Conservation (phyloP, 805 yeast genomes). For the Saccharomycopsis microspora region DNA sequence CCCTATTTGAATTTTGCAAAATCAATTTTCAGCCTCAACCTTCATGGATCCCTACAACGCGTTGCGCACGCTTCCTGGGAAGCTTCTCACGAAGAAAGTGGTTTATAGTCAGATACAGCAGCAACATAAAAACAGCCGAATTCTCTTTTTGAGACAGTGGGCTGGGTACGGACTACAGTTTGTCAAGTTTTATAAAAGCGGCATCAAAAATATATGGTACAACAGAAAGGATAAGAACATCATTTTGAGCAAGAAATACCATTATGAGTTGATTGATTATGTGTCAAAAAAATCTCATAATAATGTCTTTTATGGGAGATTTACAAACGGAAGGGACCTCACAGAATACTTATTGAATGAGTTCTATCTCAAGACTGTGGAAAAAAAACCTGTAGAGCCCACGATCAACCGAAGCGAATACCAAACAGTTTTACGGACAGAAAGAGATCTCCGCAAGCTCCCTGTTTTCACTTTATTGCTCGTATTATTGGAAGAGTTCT, state of each 20-base stretch:
- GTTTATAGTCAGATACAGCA: no score
- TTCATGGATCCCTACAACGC: no score
- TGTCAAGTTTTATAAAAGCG: constrained; percentile 41
- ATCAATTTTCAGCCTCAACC: no score
- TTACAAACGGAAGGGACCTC: constrained; percentile 26
- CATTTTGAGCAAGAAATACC: constrained; percentile 20
- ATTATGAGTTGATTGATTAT: constrained; percentile 19
- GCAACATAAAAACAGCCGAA: no score
- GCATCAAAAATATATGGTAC: constrained; percentile 44
- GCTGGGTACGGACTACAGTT: background rate
- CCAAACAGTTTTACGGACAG: constrained; percentile 34
- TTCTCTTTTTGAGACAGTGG: no score
- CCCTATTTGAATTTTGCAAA: no score
- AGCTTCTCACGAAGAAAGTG: no score
- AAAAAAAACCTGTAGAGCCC: constrained; percentile 17
- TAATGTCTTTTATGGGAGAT: constrained; percentile 13
- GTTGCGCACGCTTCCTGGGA: no score
- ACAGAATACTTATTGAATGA: constrained; percentile 26
- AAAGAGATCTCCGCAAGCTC: constrained; percentile 29
- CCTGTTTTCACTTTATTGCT: constrained; percentile 41
- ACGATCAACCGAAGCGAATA: constrained; percentile 32
- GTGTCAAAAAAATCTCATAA: constrained; percentile 9
- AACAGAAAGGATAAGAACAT: constrained; percentile 25
- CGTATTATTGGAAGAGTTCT: constrained; percentile 39
- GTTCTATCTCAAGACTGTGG: constrained; percentile 28